Evolutionary conservation across 2,329 filamentous ascomycete genomes (phyloP).

Genomic region (Aspergillus melleus): DNA sequence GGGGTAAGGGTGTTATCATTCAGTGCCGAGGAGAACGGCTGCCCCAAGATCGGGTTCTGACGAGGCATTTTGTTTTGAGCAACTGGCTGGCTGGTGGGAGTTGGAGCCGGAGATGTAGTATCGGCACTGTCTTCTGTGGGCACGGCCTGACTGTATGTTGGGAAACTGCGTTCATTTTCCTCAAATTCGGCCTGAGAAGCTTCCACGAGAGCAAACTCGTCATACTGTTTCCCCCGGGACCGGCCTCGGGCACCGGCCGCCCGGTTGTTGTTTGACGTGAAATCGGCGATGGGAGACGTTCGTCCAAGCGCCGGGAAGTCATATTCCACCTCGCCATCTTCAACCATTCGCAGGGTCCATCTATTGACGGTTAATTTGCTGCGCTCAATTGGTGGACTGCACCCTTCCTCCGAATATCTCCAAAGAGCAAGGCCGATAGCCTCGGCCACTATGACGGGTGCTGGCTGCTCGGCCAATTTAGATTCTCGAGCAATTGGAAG

Average conservation of each 20-base stretch:
- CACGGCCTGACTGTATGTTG: slow-evolving; percentile 45
- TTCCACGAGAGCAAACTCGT: slow-evolving; percentile 66
- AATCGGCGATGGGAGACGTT: slow-evolving; percentile 60
- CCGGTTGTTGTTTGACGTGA: slow-evolving; percentile 67
- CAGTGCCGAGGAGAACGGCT: slow-evolving; percentile 47
- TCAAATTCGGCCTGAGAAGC: slow-evolving; percentile 56
- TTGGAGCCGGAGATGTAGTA: slow-evolving; percentile 18
- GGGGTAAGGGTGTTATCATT: slow-evolving; percentile 47
- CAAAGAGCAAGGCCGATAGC: slow-evolving; percentile 65
- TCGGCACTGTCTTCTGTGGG: slow-evolving; percentile 32
- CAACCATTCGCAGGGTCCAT: slow-evolving; percentile 67
- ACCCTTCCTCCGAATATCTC: slow-evolving; percentile 59
- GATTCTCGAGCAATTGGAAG: slow-evolving; percentile 57
- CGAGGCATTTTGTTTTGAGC: slow-evolving; percentile 29
- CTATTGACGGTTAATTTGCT: slow-evolving; percentile 60
- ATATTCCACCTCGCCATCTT: slow-evolving; percentile 66
- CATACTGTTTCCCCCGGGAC: slow-evolving; percentile 63
- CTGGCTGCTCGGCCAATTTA: slow-evolving; percentile 51
- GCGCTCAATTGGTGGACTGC: slow-evolving; percentile 53
- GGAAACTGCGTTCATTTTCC: slow-evolving; percentile 60
- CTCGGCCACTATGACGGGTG: slow-evolving; percentile 59
- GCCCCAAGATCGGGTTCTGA: slow-evolving; percentile 45
- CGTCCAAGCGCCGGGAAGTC: slow-evolving; percentile 63
- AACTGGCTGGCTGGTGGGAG: slow-evolving; percentile 20
- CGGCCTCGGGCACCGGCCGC: slow-evolving; percentile 54